Conservation (phyloP, 441 rosid genomes). For the Mallotus japonicus region DNA sequence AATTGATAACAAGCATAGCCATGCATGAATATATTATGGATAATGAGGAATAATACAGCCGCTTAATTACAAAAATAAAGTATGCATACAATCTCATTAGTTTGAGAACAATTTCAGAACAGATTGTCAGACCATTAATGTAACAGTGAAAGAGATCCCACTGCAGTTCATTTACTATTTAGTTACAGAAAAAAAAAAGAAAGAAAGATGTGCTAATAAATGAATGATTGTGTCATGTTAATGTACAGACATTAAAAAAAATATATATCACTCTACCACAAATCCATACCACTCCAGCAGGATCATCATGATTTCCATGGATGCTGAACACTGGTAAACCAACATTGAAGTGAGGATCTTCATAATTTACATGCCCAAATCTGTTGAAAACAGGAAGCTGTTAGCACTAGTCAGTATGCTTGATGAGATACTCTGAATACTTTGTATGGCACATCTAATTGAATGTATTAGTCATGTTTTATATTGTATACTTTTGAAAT, state of each 20-base stretch:
- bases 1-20: not conserved
- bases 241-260: conserved; percentile 11
- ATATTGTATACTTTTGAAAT: not conserved
- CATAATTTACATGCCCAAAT: conserved; percentile 98
- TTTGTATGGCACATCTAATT: not conserved
- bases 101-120: not conserved
- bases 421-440: conserved; percentile 9
- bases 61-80: not conserved
- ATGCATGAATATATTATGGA: not conserved
- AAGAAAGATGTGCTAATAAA: not conserved
- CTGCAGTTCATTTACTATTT: conserved; percentile 2
- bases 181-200: not conserved
- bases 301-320: conserved; percentile 99
- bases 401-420: conserved; percentile 9
- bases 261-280: conserved; percentile 5
- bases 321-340: conserved; percentile 96
- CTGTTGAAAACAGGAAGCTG: conserved; percentile 38
- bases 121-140: conserved; percentile 6
- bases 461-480: not conserved
- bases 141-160: not conserved
- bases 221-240: not conserved
- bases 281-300: conserved; percentile 94
- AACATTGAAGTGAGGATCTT: conserved; percentile 96
- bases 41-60: not conserved
- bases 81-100: not conserved